Base-by-base conservation (phyloP, 23 red algal genomes). In the Pyropia yezoensis region DNA sequence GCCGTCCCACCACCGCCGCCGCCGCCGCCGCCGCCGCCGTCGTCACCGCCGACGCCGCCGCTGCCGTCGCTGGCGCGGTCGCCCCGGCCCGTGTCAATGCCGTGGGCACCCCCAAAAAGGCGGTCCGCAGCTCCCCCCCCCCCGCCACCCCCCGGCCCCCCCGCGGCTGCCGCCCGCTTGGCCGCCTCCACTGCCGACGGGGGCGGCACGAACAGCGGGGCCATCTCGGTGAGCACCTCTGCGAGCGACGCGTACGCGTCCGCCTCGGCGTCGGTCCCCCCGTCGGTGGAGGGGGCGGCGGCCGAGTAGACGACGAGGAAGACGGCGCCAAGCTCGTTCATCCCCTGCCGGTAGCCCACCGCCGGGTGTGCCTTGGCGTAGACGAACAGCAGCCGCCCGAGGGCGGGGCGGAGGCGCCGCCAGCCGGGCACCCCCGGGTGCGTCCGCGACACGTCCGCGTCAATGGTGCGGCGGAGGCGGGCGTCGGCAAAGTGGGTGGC, bases 301-400 rank as follows among this genome's bases (percentile, higher is more conserved):
- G 69, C 73, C n/a, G 66, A 64, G 83, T 76, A 91, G 2, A 66
- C 77, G 14, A 79, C 65, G 24, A 91, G 45, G 30, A 91, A 76
- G 27, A 73, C 59, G 0, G 87, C 87, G 2, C 71, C 75, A 32
- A 91, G 73, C 53, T 91, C 87, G 45, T 91, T 91, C 87, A 91
- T 91, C 26, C 87, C 87, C 52, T 91, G 87, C 25, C 67, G 29
- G 71, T 91, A 91, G 16, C 77, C 76, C 23, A 82, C 21, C 0
- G 27, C 63, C 23, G 77, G 34, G 47, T 75, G 67, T 33, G 56
- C 34, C 73, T 83, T 91, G 18, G 77, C 87, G 59, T 82, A 91
- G 0, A 91, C 76, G 53, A 91, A 91, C 19, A 91, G 52, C 22
- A 91, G 33, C 7, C 87, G 77, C 22, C 57, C 73, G 24, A 91